Evolutionary conservation across 441 rosid species (phyloP).

Genomic region (Macaranga tanarius): DNA sequence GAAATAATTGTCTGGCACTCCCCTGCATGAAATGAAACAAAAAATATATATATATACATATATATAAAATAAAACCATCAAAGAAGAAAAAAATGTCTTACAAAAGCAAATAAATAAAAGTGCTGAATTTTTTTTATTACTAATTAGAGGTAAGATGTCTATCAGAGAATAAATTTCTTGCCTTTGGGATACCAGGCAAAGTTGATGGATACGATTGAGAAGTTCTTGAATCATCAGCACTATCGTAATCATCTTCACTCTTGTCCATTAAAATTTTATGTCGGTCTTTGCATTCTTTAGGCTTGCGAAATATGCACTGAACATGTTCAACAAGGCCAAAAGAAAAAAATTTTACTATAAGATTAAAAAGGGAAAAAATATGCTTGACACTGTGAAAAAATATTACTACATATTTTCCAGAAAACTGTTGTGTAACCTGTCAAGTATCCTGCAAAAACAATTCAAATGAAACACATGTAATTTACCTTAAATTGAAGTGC

Average conservation of each 20-base stretch:
- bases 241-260: slow-evolving; percentile 93
- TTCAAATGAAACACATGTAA: not conserved
- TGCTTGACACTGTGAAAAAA: not conserved
- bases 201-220: slow-evolving; percentile 99
- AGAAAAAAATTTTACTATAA: slow-evolving; percentile 1
- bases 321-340: slow-evolving; percentile 25
- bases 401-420: not conserved
- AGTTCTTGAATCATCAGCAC: slow-evolving; percentile 98
- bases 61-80: slow-evolving; percentile 22
- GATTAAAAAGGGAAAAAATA: not conserved
- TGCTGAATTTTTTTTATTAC: not conserved
- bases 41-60: too few species aligned
- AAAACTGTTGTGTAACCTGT: slow-evolving; percentile 1
- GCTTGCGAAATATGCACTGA: slow-evolving; percentile 91
- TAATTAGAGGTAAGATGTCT: not conserved
- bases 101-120: slow-evolving; percentile 16
- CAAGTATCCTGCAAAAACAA: slow-evolving; percentile 6
- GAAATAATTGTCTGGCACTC: slow-evolving; percentile 99
- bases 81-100: slow-evolving; percentile 24
- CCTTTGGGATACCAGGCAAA: slow-evolving; percentile 99
- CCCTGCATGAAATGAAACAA: slow-evolving; percentile 64
- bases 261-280: slow-evolving; percentile 92
- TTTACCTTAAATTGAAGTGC: slow-evolving; percentile 88
- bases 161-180: slow-evolving; percentile 23
- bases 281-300: slow-evolving; percentile 97